A percentile compares a stretch with the other conserved stretches of the same genome.
phyloP scores from a whole-genome alignment of 495 filamentous ascomycete species.

The Tuber brumale region DNA sequence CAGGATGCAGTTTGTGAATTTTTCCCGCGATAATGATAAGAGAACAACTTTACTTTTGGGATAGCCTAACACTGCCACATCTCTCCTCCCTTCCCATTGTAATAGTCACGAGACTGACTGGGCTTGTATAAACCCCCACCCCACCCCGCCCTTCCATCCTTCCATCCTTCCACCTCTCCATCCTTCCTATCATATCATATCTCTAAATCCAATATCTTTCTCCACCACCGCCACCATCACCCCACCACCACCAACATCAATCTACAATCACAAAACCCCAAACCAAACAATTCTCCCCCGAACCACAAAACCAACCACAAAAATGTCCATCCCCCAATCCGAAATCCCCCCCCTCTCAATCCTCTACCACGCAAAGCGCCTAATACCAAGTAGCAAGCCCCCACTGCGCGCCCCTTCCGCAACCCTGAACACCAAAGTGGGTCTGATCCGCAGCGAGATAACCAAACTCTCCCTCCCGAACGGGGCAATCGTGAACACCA shows the following conservation, averaged over 20 bases:
- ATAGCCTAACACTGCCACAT: not conserved
- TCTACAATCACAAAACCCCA: constrained; percentile 5
- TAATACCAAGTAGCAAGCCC: constrained; percentile 40
- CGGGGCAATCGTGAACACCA: constrained; percentile 88
- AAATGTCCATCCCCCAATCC: constrained; percentile 23
- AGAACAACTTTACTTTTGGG: not conserved
- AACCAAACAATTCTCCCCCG: not conserved
- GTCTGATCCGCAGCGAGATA: constrained; percentile 70
- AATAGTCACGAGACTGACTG: not conserved
- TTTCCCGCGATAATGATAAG: not conserved
- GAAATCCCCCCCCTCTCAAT: constrained; percentile 33
- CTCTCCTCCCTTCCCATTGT: not conserved
- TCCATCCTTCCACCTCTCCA: constrained; percentile 5
- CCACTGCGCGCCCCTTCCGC: constrained; percentile 45
- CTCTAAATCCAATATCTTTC: constrained; percentile 19
- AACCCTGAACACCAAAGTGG: constrained; percentile 64
- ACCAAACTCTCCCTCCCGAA: constrained; percentile 60
- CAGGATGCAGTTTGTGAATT: not conserved
- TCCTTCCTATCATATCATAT: constrained; percentile 4
- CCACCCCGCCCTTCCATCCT: constrained; percentile 2
- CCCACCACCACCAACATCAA: constrained; percentile 22
- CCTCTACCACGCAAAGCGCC: constrained; percentile 41
- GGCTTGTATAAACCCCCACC: constrained; percentile 6
- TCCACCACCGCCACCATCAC: constrained; percentile 22
- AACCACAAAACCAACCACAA: not conserved